phyloP scores from a whole-genome alignment of 2,329 filamentous ascomycete species.

The Colletotrichum chrysophilum region DNA sequence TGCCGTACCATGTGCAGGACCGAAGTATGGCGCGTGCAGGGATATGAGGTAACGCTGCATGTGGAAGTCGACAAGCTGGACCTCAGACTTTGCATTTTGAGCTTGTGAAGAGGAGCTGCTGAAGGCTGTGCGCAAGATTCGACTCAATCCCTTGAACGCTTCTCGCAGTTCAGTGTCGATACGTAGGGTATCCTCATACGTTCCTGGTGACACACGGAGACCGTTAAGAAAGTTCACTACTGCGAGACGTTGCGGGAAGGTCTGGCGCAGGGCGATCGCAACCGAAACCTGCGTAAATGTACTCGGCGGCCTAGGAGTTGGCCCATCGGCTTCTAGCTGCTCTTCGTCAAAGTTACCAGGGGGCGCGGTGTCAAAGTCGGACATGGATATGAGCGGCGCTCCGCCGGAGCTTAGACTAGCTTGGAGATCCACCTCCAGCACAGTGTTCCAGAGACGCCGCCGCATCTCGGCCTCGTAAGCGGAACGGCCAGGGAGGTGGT shows the following conservation, averaged over 20 bases:
- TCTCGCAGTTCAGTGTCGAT: constrained; percentile 47
- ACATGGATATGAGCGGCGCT: constrained; percentile 45
- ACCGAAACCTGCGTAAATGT: constrained; percentile 46
- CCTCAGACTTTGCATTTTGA: constrained; percentile 40
- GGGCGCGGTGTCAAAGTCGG: constrained; percentile 53
- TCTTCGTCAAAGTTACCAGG: constrained; percentile 58
- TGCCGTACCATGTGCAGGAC: constrained; percentile 40
- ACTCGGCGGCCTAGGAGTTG: constrained; percentile 34
- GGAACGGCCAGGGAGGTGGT: constrained; percentile 36
- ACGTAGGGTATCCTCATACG: constrained; percentile 50
- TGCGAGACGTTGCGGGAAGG: constrained; percentile 47
- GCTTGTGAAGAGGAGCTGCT: background rate
- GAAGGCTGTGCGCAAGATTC: constrained; percentile 31
- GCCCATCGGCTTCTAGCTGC: constrained; percentile 39
- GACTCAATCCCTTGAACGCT: constrained; percentile 46
- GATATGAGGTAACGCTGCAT: constrained; percentile 59
- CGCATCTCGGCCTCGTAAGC: constrained; percentile 50
- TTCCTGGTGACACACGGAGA: constrained; percentile 32
- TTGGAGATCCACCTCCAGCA: constrained; percentile 52
- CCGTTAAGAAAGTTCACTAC: constrained; percentile 49
- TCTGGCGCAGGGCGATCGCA: constrained; percentile 45
- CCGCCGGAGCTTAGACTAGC: constrained; percentile 51
- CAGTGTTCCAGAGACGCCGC: constrained; percentile 57
- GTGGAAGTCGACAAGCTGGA: constrained; percentile 52
- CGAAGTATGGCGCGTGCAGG: constrained; percentile 60